Evolutionary conservation across 345 rosid species (phyloP), one percentile per base, ranked within the genome.

Genomic region (Bretschneidera sinensis): DNA sequence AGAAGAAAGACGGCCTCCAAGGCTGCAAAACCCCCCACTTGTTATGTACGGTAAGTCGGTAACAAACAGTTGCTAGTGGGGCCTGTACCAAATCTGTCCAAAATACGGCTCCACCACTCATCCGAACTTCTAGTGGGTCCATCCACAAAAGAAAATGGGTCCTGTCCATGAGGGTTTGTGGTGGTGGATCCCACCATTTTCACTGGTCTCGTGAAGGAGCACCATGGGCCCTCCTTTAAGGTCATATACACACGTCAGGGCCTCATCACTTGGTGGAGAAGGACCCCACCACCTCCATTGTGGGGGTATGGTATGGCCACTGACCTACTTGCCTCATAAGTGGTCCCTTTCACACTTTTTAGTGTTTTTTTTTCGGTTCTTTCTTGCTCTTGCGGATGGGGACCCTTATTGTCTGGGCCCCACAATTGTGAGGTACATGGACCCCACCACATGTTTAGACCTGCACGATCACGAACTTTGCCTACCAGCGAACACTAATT

Each of bases 161-260:
- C 55, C 65, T 20, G 11, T 13, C 21, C 51, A n/a, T n/a, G n/a
- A 31, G 54, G 39, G 67, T 25, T 20, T 21, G 35, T 13, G 25
- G 14, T 25, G 64, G 61, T 55, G 72, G 65, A 23, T 2, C 70
- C 72, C 77, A 55, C 72, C 77, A 65, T 69, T 31, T 55, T 23
- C 77, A 35, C 62, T 9, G 69, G 43, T 61, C 64, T 52, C 20
- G 54, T 62, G 62, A 65, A 64, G 23, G 49, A 47, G 55, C 34
- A 43, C 21, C 45, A 16, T 1, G 60, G 72, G 48, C 5, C 69
- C 61, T 54, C 4, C 49, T 8, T 17, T 57, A 15, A 22, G 43
- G 51, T 20, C 35, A 4, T 22, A 45, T 13, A 9, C 11, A 39
- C 16, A 14, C 45, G 9, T 39, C 9, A 28, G 3, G 33, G 22